Evolutionary conservation across 2,329 filamentous ascomycete species (phyloP), one percentile per base, ranked within the genome.

Genomic region (Rasamsonia emersonii): DNA sequence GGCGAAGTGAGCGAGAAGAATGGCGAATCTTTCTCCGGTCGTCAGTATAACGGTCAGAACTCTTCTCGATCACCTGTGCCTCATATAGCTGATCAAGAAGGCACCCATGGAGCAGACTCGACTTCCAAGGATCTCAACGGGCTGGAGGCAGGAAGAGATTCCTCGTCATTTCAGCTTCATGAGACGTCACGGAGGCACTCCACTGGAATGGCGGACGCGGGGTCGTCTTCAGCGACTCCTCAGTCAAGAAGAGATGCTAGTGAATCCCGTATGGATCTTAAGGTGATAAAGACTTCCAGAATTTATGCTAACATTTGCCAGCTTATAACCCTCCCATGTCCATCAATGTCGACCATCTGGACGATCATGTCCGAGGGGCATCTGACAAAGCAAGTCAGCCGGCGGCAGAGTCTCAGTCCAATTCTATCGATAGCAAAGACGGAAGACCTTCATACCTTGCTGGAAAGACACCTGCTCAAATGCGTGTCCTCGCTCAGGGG

Each of bases 1-100:
- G 83, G 82, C 10, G 85, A 93, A 53, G 54, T 91, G 18, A 82
- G 76, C 41, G 84, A 89, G 45, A 73, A 68, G 11, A 77, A 80
- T 44, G 67, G 71, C 30, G 70, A 76, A n/a, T 25, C 11, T 9
- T 13, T 11, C 8, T 21, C 34, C 24, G 17, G 9, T 18, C 20
- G 18, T 15, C 30, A 15, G 4, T 18, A 7, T 11, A 17, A 26
- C 15, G 15, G 15, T 7, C 24, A n/a, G 24, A 9, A 26, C 11
- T n/a, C 19, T 17, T 28, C 32, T 13, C 21, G 16, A 15, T 4
- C 15, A 7, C 24, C 6, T 13, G 11, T 7, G 11, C 11, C 15
- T 11, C 11, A 26, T 13, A 13, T 13, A 13, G 20, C 20, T n/a
- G 15, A 26, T 13, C 6, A 6, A 7, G 24, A 26, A 26, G 24